These are phyloP conservation scores for Fraxinus latifolia DNA, from an alignment of 305 asterid genomes.

Conservation along the genomic window DNA sequence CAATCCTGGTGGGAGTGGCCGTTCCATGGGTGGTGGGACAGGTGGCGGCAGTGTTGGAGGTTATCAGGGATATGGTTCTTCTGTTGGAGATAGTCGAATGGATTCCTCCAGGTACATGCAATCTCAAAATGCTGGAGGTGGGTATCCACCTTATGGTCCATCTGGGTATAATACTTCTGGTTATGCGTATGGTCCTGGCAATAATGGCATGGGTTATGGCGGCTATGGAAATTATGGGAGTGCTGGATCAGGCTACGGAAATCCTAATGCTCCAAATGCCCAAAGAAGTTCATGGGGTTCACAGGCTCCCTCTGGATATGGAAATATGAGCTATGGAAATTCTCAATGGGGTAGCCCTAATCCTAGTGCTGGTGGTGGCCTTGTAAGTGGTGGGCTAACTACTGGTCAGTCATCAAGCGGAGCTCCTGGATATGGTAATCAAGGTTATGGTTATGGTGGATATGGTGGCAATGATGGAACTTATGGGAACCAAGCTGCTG, in stretches of 20 bases:
- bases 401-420: conserved; percentile 76
- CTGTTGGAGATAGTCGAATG: conserved; percentile 55
- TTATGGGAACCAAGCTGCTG: conserved; percentile 44
- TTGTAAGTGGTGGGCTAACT: conserved; percentile 47
- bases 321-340: conserved; percentile 59
- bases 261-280: conserved; percentile 55
- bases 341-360: conserved; percentile 56
- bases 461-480: conserved; percentile 62
- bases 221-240: conserved; percentile 66
- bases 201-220: conserved; percentile 70
- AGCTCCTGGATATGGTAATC: conserved; percentile 66
- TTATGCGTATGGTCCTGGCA: conserved; percentile 67
- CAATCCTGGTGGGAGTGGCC: conserved; percentile 43
- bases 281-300: conserved; percentile 66
- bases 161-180: conserved; percentile 63
- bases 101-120: conserved; percentile 68
- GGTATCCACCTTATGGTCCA: conserved; percentile 63
- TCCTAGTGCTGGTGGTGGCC: conserved; percentile 33
- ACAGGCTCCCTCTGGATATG: conserved; percentile 72
- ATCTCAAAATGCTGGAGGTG: conserved; percentile 61
- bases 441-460: conserved; percentile 81
- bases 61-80: conserved; percentile 68
- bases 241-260: conserved; percentile 66
- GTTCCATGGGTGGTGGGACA: conserved; percentile 44
- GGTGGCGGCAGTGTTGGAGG: conserved; percentile 38